Evolutionary conservation across 129 eudicot species (phyloP), one percentile per base, ranked within the genome.

Genomic region (Sambucus nigra): DNA sequence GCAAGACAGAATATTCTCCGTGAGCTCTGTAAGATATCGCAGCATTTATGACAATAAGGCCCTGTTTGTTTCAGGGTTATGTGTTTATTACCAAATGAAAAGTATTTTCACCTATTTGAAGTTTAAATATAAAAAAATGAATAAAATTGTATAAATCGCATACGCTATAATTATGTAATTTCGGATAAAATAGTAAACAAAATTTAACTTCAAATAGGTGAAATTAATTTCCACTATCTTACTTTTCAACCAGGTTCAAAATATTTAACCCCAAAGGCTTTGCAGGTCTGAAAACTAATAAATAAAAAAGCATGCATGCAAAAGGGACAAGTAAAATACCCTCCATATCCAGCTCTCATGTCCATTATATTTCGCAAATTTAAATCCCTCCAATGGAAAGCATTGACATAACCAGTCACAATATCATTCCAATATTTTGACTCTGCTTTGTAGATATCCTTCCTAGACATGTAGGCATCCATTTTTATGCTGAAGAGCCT

Each of bases 301-400:
- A 45, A 45, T 6, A 19, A 23, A 25, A 2, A 15, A 18, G 28
- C 14, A 21, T 5, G 62, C 14, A 38, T 15, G 60, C 35, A 57
- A 50, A 32, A 35, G 45, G 57, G 39, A 54, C 45, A 23, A 49
- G 8, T 28, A 21, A 28, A 56, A 24, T 75, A 86, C 95, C 95
- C 95, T 73, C 95, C 95, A 55, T 74, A 86, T 78, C 86, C 75
- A 51, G 95, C 92, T 65, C 75, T 66, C 95, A 86, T 86, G 75
- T 86, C 95, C 92, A 86, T 72, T 35, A 81, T 79, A 39, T 86
- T 86, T 39, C 92, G 73, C 19, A 73, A 39, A 46, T 73, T 82
- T 42, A 57, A 18, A 4, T 62, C 49, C 60, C 64, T 78, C 72
- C 74, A 55, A 55, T 60, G 87, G 35, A 79, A 86, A 60, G 65